Evolutionary conservation across 176 grass and related monocot genomes (phyloP), one percentile per base, ranked within the genome.

Genomic region (Tillandsia leiboldiana): DNA sequence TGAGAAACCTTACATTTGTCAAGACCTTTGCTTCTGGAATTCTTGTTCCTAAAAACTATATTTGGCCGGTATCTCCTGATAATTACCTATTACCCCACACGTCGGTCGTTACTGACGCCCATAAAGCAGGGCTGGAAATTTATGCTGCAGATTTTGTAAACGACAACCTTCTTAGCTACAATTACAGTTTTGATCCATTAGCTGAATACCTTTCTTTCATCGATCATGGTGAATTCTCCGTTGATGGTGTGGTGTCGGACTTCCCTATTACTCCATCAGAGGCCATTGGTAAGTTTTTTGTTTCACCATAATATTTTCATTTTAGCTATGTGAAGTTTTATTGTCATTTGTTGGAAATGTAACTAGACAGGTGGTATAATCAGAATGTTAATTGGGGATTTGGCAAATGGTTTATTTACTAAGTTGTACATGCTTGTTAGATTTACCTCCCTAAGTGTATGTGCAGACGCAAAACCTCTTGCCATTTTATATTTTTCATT

Each of bases 101-200:
- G 11, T 49, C 81, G 1, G 51, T 90, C 26, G 82, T 97, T 48
- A 33, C 2, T 2, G 77, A 90, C 15, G 84, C 94, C 10, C 94
- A 92, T 72, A 80, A 77, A 23, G 84, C 77, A 47, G 72, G 89
- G 26, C 47, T 97, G 67, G 94, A 97, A 75, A 78, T 97, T 72
- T 87, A 86, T 80, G 94, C 84, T 10, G 81, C 79, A 13, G 89
- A 83, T 33, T 97, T 97, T 75, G 83, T 82, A 48, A 97, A 97
- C 82, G 94, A 97, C 83, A 85, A 83, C 27, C 2, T 54, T 70
- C 75, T 97, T 15, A 82, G 86, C 29, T 97, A 81, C 11, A 92
- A 97, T 68, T 97, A 97, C 51, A 97, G 94, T 76, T 97, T 90
- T 69, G 89, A 97, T 75, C 94, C 93, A 8, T 69, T 97, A 77